phyloP scores from a whole-genome alignment of 2,329 filamentous ascomycete genomes.

The Alternaria arbusti region DNA sequence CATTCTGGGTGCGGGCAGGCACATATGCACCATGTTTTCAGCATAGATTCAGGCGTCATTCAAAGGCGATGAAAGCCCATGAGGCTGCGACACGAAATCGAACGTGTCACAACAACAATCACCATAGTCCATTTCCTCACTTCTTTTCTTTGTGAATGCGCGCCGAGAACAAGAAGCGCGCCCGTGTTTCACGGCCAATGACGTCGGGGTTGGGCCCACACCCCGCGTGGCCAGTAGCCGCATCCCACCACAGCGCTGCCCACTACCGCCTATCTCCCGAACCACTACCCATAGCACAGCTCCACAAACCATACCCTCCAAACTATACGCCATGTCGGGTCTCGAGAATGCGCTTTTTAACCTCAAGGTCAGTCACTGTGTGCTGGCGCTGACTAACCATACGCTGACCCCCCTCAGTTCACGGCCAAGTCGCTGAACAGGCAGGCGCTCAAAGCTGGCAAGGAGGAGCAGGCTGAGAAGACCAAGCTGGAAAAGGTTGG shows the following conservation, averaged over 20 bases:
- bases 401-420: constrained; percentile 55
- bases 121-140: neutral
- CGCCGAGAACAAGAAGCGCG: neutral
- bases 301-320: constrained; percentile 10
- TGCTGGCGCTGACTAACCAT: neutral
- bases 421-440: constrained; percentile 68
- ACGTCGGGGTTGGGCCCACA: constrained; percentile 29
- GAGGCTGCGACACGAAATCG: neutral
- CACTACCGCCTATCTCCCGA: constrained; percentile 21
- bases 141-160: constrained; percentile 12
- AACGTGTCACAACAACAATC: neutral
- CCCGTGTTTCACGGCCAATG: constrained; percentile 8
- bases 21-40: constrained; percentile 10
- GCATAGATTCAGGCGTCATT: constrained; percentile 11
- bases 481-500: constrained; percentile 66
- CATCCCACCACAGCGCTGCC: constrained; percentile 19
- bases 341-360: constrained; percentile 69
- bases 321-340: constrained; percentile 58
- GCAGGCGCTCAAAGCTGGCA: constrained; percentile 66
- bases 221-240: constrained; percentile 37
- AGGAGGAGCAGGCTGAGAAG: constrained; percentile 67
- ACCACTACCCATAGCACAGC: constrained; percentile 13
- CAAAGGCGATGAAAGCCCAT: neutral
- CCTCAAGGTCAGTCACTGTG: constrained; percentile 57
- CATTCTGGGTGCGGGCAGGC: constrained; percentile 9